Base-by-base conservation (phyloP, 2,329 filamentous ascomycete genomes). In the Curvularia spicifera region DNA sequence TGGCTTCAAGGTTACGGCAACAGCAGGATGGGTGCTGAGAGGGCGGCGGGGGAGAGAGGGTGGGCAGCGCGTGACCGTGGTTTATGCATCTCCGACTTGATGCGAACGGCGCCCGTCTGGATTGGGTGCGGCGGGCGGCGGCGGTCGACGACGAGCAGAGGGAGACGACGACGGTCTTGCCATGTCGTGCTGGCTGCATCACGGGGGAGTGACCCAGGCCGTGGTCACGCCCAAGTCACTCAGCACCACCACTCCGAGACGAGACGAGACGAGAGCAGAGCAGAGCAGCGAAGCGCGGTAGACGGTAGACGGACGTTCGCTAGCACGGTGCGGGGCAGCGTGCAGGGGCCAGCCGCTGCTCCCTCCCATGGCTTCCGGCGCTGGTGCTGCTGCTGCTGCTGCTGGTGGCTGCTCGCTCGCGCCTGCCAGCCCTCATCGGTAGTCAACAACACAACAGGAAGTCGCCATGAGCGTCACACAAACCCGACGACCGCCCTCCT, bases 1-100 rank as follows among this genome's bases (percentile, higher is more conserved):
- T 76, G 71, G 74, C 71, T 76, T 72, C 61, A 67, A 64, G 67
- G 69, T 65, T 70, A 70, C 68, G 67, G 69, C 57, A 64, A 71
- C 65, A 62, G 69, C 66, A 56, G 67, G 68, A 67, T 65, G 59
- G 59, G 64, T 63, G 56, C 55, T 51, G 28, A 62, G 57, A 64
- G 67, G 68, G 65, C 67, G 68, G 68, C 26, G 68, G 70, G 68
- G 64, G 65, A 70, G 49, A 51, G 26, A 53, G 55, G 56, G 56
- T 64, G 63, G 66, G 61, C 58, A 65, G 71, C 71, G 71, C 72
- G 71, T 75, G 72, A 75, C 70, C 65, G 61, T 44, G 4, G 20
- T 61, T 56, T 56, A 57, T 70, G 70, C 70, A 68, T 63, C 62
- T 59, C 39, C 55, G 56, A 60, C 56, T 64, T 59, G 57, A 70